Base-by-base conservation (phyloP, 352 stramenopile genomes). In the Pythium coloratum region DNA sequence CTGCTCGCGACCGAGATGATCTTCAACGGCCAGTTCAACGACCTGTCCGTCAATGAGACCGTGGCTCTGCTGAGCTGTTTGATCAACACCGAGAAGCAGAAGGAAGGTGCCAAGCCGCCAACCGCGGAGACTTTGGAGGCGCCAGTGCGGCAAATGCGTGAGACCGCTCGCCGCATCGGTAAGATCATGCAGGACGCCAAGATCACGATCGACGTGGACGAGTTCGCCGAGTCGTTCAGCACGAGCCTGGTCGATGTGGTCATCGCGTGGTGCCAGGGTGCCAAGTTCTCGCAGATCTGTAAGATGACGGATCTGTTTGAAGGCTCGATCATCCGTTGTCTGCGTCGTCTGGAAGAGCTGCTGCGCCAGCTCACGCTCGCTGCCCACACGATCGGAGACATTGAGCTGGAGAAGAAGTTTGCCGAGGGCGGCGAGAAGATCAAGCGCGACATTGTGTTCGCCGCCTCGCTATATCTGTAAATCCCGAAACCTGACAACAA, bases 391-490 rank as follows among this genome's bases (percentile, higher is more conserved):
- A 99, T 99, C 65, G 98, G 98, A 13, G 98, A 99, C 73, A 80
- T 96, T 26, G 95, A 98, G 67, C 84, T 99, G 3, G 89, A 99
- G 80, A 90, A 95, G 53, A 99, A 99, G 78, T 99, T 99, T 68
- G 93, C 98, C 36, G 94, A 98, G 65, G 96, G 95, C 49, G 89
- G 94, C 69, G 97, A 98, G 72, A 95, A 98, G 62, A 96, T 99
- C 71, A 98, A 99, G 79, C 92, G 98, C 58, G 98, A 99, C 72
- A 99, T 99, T 78, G 97, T 99, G 13, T 99, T 99, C 89, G 97
- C 91, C n/a, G 97, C 94, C 55, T 99, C 96, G 42, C 82, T 99
- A 33, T 99, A 99, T 72, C 75, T 99, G 62, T 99, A 95, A 42
- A 63, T 46, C 12, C 9, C 10, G 28, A 32, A 32, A 30, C 16